Percentiles rank a stretch among this genome's conserved stretches.
phyloP scores from a whole-genome alignment of 164 flowering plant genomes.

The Liriodendron chinense region DNA sequence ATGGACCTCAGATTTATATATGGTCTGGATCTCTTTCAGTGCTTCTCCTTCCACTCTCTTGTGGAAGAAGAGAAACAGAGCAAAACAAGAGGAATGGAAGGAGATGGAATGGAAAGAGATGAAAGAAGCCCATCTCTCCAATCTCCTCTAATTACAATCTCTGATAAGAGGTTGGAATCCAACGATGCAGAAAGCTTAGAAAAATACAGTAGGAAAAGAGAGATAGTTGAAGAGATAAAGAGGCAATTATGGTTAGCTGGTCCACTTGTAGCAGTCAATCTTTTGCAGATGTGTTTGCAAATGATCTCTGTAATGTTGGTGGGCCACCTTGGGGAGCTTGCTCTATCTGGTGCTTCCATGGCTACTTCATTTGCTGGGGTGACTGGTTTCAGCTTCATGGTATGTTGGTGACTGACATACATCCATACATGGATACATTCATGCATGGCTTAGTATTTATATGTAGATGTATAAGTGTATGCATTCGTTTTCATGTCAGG shows the following conservation, averaged over 20 bases:
- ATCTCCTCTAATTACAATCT: neutral
- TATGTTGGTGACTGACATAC: slow-evolving; percentile 19
- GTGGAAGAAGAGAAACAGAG: neutral
- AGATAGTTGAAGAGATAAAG: slow-evolving; percentile 47
- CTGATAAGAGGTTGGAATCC: neutral
- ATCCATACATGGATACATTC: neutral
- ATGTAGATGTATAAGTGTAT: neutral
- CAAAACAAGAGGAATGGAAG: neutral
- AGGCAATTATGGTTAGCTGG: slow-evolving; percentile 66
- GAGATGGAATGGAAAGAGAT: neutral
- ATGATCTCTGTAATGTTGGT: slow-evolving; percentile 69
- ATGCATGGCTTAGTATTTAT: neutral
- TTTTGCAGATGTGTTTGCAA: slow-evolving; percentile 46
- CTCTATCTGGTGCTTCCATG: slow-evolving; percentile 74
- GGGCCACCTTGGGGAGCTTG: slow-evolving; percentile 69
- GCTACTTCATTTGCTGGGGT: slow-evolving; percentile 72
- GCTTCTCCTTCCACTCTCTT: neutral
- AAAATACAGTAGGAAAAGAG: slow-evolving; percentile 1
- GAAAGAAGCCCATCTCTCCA: slow-evolving; percentile 6
- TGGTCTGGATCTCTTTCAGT: no score
- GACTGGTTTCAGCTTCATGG: slow-evolving; percentile 73
- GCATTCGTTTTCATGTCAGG: no score
- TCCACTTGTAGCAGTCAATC: slow-evolving; percentile 44
- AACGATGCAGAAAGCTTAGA: neutral
- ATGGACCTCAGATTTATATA: no score